phyloP scores from a whole-genome alignment of 1,284 basidiomycete species.

The Bothia castanella region DNA sequence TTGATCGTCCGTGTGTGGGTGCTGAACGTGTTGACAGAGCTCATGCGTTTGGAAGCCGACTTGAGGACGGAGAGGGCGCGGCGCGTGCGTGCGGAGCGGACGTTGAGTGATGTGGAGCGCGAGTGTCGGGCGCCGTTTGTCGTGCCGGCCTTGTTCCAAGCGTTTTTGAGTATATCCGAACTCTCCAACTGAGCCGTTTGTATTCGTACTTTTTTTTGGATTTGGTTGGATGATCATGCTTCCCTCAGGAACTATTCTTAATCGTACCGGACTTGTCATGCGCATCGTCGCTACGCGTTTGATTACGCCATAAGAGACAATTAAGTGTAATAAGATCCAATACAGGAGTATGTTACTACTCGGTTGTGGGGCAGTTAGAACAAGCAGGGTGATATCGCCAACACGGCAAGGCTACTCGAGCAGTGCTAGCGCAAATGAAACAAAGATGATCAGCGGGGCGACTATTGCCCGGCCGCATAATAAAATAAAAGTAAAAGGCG shows the following conservation, averaged over 20 bases:
- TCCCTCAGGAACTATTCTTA: too few relatives aligned
- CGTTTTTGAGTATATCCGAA: constrained; percentile 31
- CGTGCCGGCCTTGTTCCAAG: constrained; percentile 31
- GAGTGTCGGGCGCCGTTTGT: constrained; percentile 32
- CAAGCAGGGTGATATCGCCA: not conserved
- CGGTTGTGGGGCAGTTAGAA: constrained; percentile 1
- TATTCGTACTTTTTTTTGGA: not conserved
- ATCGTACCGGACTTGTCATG: too few relatives aligned
- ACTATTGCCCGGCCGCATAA: not conserved
- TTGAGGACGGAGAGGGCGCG: constrained; percentile 18
- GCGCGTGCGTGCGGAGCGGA: constrained; percentile 26
- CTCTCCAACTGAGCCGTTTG: constrained; percentile 16
- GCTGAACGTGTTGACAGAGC: constrained; percentile 7
- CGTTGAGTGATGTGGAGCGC: constrained; percentile 28
- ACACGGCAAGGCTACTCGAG: not conserved
- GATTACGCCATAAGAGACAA: constrained; percentile 14
- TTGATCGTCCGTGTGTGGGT: too few relatives aligned
- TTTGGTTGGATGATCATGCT: too few relatives aligned
- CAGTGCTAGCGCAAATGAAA: not conserved
- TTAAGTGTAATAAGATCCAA: constrained; percentile 11
- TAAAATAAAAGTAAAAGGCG: not conserved
- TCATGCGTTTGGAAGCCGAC: constrained; percentile 22
- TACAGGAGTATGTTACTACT: constrained; percentile 13
- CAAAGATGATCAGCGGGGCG: not conserved
- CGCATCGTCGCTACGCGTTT: not conserved